These are phyloP conservation scores for Pelagophyceae sp. DNA, from an alignment of 352 stramenopile genomes.

Conservation along the genomic window DNA sequence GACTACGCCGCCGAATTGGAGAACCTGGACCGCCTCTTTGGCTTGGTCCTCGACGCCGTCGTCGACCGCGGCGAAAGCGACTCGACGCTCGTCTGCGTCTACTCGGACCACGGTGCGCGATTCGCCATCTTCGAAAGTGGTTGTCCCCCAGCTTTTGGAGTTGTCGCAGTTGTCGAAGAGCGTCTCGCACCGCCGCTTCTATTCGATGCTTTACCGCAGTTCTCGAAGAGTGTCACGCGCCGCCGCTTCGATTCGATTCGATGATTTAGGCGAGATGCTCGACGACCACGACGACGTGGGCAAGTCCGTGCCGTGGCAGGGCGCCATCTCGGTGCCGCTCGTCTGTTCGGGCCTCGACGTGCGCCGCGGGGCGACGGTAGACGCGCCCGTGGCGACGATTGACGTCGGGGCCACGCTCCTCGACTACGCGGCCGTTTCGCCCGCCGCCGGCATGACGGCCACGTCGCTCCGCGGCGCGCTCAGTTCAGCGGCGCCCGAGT, in stretches of 20 bases:
- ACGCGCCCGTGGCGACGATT: slow-evolving; percentile 18
- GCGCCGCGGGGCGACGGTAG: neutral
- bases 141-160: too few relatives aligned
- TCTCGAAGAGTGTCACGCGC: too few relatives aligned
- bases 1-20: slow-evolving; percentile 29
- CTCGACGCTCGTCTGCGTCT: slow-evolving; percentile 20
- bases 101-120: slow-evolving; percentile 25
- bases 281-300: slow-evolving; percentile 20
- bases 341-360: slow-evolving; percentile 19
- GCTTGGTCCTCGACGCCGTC: neutral
- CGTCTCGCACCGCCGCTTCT: too few relatives aligned
- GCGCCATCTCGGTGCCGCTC: slow-evolving; percentile 19
- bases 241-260: too few relatives aligned
- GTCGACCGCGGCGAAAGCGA: slow-evolving; percentile 8
- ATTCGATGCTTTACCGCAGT: too few relatives aligned
- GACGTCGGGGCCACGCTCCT: slow-evolving; percentile 25
- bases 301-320: slow-evolving; percentile 24
- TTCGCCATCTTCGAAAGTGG: too few relatives aligned
- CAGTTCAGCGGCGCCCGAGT: too few relatives aligned
- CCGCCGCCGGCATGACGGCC: neutral
- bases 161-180: too few relatives aligned
- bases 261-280: slow-evolving; percentile 25
- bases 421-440: slow-evolving; percentile 19
- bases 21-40: slow-evolving; percentile 23
- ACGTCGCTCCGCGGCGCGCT: neutral